Evolutionary conservation across 441 rosid genomes (phyloP), one percentile per base, ranked within the genome.

Genomic region (California macrophylla): DNA sequence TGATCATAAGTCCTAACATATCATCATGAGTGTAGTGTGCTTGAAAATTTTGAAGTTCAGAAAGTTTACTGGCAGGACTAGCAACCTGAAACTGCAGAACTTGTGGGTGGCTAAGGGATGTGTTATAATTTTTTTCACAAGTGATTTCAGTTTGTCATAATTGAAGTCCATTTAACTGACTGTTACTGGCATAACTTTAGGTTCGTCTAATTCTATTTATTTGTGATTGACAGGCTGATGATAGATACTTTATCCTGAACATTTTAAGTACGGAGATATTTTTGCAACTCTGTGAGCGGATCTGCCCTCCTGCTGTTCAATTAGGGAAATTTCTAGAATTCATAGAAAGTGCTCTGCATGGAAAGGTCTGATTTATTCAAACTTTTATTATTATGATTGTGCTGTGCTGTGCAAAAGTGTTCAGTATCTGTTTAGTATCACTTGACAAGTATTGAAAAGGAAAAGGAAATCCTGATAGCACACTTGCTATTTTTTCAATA

Each of bases 161-260:
- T 71, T n/a, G 24, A 13, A 24, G 12, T 62, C 32, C 36, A 61
- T 54, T 40, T 69, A 47, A 38, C 32, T 66, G 23, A 66, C 25
- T 25, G 65, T 64, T 69, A 36, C 36, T 18, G 20, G 38, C 25
- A 29, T 56, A 29, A 56, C 52, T 40, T 61, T 62, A 28, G 64
- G 34, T 73, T 23, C 63, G 64, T n/a, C 63, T 64, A 72, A 66
- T 61, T 60, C 42, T 72, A 70, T 54, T 72, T 73, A 32, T 63
- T 73, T 45, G 38, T 76, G 56, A 73, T 69, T 82, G 81, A 72
- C 88, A 94, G 98, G 84, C 71, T 71, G 92, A 79, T 74, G 88
- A 83, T 69, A 79, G 84, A 77, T 86, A 85, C 81, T 86, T 89
- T 71, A 74, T 72, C 66, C 80, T 95, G 83, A 90, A 95, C 76